Conservation (phyloP, 768 basidiomycete species). For the Naganishia onofrii region DNA sequence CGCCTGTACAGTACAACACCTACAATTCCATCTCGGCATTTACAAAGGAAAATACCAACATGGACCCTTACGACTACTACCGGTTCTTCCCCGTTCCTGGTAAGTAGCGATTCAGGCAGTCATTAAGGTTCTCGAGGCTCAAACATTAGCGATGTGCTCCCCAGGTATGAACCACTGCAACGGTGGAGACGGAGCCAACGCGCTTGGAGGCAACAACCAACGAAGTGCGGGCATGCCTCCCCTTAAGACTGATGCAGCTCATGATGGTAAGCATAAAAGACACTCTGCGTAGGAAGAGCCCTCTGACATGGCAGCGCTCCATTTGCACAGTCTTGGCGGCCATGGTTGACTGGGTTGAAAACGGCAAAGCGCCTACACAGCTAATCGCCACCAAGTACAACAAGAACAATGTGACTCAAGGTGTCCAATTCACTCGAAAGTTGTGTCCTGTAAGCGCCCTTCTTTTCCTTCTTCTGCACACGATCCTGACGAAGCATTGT, state of each 20-base stretch:
- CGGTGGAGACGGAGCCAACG: constrained; percentile 35
- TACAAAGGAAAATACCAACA: constrained; percentile 35
- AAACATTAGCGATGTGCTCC: too few relatives aligned
- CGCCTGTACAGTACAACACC: constrained; percentile 29
- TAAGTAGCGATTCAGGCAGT: background rate
- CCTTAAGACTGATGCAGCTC: background rate
- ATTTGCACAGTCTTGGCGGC: constrained; percentile 19
- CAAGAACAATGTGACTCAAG: constrained; percentile 23
- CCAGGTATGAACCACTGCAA: constrained; percentile 49
- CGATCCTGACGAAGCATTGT: background rate
- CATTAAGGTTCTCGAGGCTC: background rate
- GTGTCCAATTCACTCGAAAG: constrained; percentile 29
- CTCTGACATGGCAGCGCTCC: too few relatives aligned
- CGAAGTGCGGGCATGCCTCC: constrained; percentile 20
- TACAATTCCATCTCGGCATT: constrained; percentile 39
- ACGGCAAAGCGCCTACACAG: constrained; percentile 2
- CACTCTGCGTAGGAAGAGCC: too few relatives aligned
- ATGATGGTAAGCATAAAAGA: constrained; percentile 15
- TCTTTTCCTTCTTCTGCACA: background rate
- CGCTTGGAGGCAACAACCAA: constrained; percentile 24
- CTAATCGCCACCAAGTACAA: constrained; percentile 24
- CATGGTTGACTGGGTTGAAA: constrained; percentile 18
- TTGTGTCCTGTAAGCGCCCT: constrained; percentile 12
- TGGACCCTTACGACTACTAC: constrained; percentile 47
- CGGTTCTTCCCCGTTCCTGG: constrained; percentile 51